Evolutionary conservation across 2,329 filamentous ascomycete species (phyloP).

Genomic region (Aureobasidium leucospermi): DNA sequence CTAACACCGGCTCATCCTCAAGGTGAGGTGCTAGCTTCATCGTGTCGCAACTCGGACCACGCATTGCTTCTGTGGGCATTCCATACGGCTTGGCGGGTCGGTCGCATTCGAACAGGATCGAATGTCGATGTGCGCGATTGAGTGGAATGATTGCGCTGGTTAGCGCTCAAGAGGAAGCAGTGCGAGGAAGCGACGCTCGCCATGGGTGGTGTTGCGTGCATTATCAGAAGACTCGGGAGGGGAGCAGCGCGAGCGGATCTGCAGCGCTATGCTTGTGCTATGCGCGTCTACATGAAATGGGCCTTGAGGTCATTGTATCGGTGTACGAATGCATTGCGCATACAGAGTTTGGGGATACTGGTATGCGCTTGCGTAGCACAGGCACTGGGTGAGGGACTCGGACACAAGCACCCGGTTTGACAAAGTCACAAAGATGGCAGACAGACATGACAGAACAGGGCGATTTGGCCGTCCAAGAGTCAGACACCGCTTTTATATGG

Average conservation of each 20-base stretch:
- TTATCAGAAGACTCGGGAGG: neutral
- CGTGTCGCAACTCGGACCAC: conserved; percentile 6
- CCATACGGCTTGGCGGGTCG: conserved; percentile 4
- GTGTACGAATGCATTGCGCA: conserved; percentile 10
- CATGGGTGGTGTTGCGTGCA: neutral
- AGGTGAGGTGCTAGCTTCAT: conserved; percentile 10
- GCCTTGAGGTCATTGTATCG: conserved; percentile 8
- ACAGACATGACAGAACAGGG: conserved; percentile 3
- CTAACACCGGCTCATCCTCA: neutral
- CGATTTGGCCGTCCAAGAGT: conserved; percentile 4
- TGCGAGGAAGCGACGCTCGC: neutral
- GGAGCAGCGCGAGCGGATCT: conserved; percentile 9
- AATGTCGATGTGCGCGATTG: neutral
- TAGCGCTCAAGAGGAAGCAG: neutral
- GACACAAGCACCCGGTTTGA: conserved; percentile 4
- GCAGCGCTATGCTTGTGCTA: conserved; percentile 10
- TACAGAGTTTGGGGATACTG: conserved; percentile 1
- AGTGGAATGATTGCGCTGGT: conserved; percentile 1
- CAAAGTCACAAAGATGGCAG: neutral
- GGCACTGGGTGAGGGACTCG: neutral
- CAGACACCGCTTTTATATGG: conserved; percentile 14
- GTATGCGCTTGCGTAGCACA: conserved; percentile 11
- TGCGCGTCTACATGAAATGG: conserved; percentile 1
- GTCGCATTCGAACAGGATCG: neutral
- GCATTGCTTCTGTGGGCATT: conserved; percentile 9